A percentile compares a stretch with the other conserved stretches of the same genome.
phyloP scores from a whole-genome alignment of 2,329 filamentous ascomycete species.

The Diaporthe vaccinii region DNA sequence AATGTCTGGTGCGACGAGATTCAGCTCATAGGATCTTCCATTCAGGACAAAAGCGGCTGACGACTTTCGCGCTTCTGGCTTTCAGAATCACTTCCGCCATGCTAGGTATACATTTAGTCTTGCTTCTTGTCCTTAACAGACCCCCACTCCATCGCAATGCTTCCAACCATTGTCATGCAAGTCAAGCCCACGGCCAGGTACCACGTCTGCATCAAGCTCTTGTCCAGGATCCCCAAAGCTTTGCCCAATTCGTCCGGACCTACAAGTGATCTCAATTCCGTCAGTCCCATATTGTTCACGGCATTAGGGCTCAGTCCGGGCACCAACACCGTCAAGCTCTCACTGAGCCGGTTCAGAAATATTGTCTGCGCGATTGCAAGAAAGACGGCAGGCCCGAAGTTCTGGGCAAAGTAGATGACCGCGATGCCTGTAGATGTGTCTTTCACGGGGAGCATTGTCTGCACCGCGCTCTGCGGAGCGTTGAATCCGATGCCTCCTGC shows the following conservation, averaged over 20 bases:
- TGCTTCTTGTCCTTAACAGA: slow-evolving; percentile 39
- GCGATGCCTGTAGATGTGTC: slow-evolving; percentile 6
- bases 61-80: no score
- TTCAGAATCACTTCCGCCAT: no score
- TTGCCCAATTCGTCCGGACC: slow-evolving; percentile 23
- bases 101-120: neutral
- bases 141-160: slow-evolving; percentile 38
- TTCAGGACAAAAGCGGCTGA: no score
- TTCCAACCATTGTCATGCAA: slow-evolving; percentile 34
- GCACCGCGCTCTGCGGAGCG: slow-evolving; percentile 37
- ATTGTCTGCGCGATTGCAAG: slow-evolving; percentile 55
- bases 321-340: slow-evolving; percentile 34
- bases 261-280: slow-evolving; percentile 32
- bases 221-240: slow-evolving; percentile 30
- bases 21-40: no score
- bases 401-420: slow-evolving; percentile 50
- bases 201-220: slow-evolving; percentile 41
- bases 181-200: slow-evolving; percentile 38
- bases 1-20: no score
- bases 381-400: slow-evolving; percentile 57
- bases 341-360: slow-evolving; percentile 51
- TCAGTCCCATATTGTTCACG: slow-evolving; percentile 31
- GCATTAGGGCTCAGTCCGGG: slow-evolving; percentile 13
- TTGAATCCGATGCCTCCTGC: slow-evolving; percentile 36
- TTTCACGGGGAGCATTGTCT: slow-evolving; percentile 30